A percentile compares a stretch with the other conserved stretches of the same genome.
phyloP scores from a whole-genome alignment of 2,329 filamentous ascomycete species.

The Purpureocillium lavendulum region DNA sequence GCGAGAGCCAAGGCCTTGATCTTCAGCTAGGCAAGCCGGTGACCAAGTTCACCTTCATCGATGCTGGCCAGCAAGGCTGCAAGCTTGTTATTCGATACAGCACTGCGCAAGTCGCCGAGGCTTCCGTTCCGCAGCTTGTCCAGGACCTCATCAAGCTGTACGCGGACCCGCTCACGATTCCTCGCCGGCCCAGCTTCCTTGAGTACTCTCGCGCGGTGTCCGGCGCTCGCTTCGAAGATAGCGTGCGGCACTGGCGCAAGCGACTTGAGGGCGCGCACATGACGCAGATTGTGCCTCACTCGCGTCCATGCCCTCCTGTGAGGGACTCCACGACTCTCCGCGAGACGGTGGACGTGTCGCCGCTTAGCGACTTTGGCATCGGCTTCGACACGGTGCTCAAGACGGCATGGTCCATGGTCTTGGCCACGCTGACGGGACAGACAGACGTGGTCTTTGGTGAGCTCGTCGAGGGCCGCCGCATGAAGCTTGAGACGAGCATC shows the following conservation, averaged over 20 bases:
- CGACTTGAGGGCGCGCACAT: conserved; percentile 36
- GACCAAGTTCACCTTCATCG: conserved; percentile 42
- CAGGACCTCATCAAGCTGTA: conserved; percentile 41
- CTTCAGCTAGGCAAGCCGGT: conserved; percentile 33
- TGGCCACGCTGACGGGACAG: conserved; percentile 38
- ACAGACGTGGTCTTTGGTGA: conserved; percentile 50
- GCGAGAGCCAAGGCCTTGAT: conserved; percentile 29
- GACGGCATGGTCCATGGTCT: conserved; percentile 47
- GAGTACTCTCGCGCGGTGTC: conserved; percentile 36
- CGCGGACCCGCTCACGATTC: conserved; percentile 22
- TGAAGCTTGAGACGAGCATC: conserved; percentile 35
- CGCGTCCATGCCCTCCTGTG: conserved; percentile 29
- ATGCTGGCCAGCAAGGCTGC: conserved; percentile 34
- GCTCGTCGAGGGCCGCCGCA: conserved; percentile 38
- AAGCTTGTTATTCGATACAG: conserved; percentile 39
- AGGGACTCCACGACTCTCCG: conserved; percentile 29
- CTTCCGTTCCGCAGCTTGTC: conserved; percentile 35
- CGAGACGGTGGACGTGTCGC: conserved; percentile 30
- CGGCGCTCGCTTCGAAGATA: conserved; percentile 24
- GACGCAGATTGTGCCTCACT: conserved; percentile 35
- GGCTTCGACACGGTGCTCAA: conserved; percentile 46
- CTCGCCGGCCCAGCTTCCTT: conserved; percentile 34
- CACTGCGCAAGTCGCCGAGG: conserved; percentile 40
- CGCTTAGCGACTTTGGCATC: conserved; percentile 34
- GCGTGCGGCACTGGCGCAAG: conserved; percentile 35